Evolutionary conservation across 208 protist species (phyloP).

Genomic region (Wallacemonas rigidus): DNA sequence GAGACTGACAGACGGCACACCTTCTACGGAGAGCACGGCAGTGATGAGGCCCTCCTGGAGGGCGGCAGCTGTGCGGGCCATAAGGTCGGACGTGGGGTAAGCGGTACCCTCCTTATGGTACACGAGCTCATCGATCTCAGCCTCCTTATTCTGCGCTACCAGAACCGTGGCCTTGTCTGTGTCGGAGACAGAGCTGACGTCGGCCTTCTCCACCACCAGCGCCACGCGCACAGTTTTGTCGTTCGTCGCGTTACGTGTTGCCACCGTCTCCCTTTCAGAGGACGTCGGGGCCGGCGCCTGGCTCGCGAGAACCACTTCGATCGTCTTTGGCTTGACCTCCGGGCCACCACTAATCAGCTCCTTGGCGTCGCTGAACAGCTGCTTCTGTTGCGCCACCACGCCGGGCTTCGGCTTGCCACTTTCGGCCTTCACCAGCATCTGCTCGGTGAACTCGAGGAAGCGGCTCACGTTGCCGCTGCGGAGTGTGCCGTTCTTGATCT

Average conservation of each 20-base stretch:
- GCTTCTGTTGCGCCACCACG: slow-evolving; percentile 23
- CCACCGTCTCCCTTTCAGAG: too few species aligned
- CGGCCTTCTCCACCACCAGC: slow-evolving; percentile 21
- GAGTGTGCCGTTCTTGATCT: slow-evolving; percentile 38
- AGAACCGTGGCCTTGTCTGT: slow-evolving; percentile 10
- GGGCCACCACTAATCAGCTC: slow-evolving; percentile 23
- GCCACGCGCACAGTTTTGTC: slow-evolving; percentile 18
- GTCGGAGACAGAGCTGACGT: slow-evolving; percentile 12
- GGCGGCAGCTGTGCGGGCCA: slow-evolving; percentile 25
- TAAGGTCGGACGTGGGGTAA: slow-evolving; percentile 19
- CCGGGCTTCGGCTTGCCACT: not conserved
- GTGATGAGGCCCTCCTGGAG: slow-evolving; percentile 37
- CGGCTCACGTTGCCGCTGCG: slow-evolving; percentile 42
- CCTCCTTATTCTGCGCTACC: slow-evolving; percentile 9
- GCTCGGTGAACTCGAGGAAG: slow-evolving; percentile 41
- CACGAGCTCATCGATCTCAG: slow-evolving; percentile 33
- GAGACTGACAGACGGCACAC: slow-evolving; percentile 24
- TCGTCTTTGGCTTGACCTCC: slow-evolving; percentile 20
- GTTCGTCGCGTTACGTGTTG: not conserved
- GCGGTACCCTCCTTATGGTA: slow-evolving; percentile 11
- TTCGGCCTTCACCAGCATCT: slow-evolving; percentile 16
- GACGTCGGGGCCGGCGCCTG: slow-evolving; percentile 5
- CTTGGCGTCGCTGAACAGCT: slow-evolving; percentile 41
- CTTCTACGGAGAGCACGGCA: slow-evolving; percentile 47
- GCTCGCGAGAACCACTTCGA: slow-evolving; percentile 15